A percentile compares a stretch with the other conserved stretches of the same genome.
These are phyloP conservation scores for Saccharomycopsis amapae DNA, from an alignment of 805 yeast genomes.

Conservation along the genomic window DNA sequence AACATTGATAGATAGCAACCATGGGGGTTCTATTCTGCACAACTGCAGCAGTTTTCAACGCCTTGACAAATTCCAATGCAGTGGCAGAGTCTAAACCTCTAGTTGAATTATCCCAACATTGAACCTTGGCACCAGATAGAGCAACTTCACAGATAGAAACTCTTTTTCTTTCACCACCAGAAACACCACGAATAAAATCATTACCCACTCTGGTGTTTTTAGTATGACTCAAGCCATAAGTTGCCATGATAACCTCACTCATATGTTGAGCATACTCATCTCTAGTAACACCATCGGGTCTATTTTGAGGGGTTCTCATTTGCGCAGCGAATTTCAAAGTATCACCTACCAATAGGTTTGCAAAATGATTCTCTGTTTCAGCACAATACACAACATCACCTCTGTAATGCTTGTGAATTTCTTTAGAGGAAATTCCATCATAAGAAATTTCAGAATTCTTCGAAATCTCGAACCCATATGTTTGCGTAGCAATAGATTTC, in stretches of 20 bases:
- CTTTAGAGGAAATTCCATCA: constrained; percentile 40
- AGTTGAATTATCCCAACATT: constrained; percentile 57
- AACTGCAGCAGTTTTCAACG: constrained; percentile 45
- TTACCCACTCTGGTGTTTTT: constrained; percentile 60
- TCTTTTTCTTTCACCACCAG: constrained; percentile 72
- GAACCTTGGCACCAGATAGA: constrained; percentile 40
- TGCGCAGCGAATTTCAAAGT: constrained; percentile 50
- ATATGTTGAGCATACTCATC: constrained; percentile 41
- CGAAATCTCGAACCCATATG: constrained; percentile 48
- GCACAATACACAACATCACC: constrained; percentile 63
- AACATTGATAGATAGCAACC: constrained; percentile 55
- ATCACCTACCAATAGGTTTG: constrained; percentile 55
- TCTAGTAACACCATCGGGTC: constrained; percentile 45
- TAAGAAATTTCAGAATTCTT: constrained; percentile 40
- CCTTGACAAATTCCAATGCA: constrained; percentile 49
- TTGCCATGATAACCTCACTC: constrained; percentile 45
- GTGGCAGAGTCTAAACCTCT: constrained; percentile 61
- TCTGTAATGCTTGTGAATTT: constrained; percentile 41
- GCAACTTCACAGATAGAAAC: constrained; percentile 66
- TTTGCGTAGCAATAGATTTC: constrained; percentile 47
- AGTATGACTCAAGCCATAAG: constrained; percentile 47
- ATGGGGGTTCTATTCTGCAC: constrained; percentile 46
- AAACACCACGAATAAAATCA: constrained; percentile 61
- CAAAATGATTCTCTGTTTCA: constrained; percentile 58
- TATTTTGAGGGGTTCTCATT: constrained; percentile 49